Base-by-base conservation (phyloP, 805 yeast genomes). In the Teunomyces stri region DNA sequence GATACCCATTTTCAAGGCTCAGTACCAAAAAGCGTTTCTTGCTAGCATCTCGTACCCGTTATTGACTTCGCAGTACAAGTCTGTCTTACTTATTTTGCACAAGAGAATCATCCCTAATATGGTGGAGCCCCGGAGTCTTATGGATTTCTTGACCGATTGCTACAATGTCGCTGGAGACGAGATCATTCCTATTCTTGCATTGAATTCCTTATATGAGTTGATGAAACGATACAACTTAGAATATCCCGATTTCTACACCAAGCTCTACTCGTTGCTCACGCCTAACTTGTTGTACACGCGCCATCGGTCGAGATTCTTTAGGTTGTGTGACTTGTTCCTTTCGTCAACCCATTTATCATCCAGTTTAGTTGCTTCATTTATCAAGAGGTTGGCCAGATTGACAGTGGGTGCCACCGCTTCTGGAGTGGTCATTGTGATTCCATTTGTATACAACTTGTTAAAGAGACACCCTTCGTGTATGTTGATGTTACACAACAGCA, bases 401-500 rank as follows among this genome's bases (percentile, higher is more conserved):
- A 74, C 92, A 1, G 62, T 92, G 39, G 74, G 81, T 10, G 84
- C 96, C 1, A 88, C 96, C 22, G 96, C 97, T 2, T 79, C 96
- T 1, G 97, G 97, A 2, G 82, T 88, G 34, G 95, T 92, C 13
- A 81, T 89, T 2, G 77, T 89, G 11, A 78, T 92, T 16, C 98
- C 99, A n/a, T 89, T 94, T 63, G 77, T 90, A 10, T 92, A 92
- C 70, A 92, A 92, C 64, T 76, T 90, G 52, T 66, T 94, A 58
- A 92, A 89, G 62, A 82, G 89, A 57, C 99, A 94, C 67, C 97
- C 97, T 38, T 82, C 91, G 4, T 91, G 97, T 74, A 92, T 91
- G 96, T 72, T 85, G 20, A 72, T 92, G 78, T 75, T 92, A 36
- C 98, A 94, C 59, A 74, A 76, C 39, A 58, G 78, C 1, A 57